Evolutionary conservation across 202 grass and related monocot species (phyloP), one percentile per base, ranked within the genome.

Genomic region (Bolboschoenoplectus hybrid): DNA sequence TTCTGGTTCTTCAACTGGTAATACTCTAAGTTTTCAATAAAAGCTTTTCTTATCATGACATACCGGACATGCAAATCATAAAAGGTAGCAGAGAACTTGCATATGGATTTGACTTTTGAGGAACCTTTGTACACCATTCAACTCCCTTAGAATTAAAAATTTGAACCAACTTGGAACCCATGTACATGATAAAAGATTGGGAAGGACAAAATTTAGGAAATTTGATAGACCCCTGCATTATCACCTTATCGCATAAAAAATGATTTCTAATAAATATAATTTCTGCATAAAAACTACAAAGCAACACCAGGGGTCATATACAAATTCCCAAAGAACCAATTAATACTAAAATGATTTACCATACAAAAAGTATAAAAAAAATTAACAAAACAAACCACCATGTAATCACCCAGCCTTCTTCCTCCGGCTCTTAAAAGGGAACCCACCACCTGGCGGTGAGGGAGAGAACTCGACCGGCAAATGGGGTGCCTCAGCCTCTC

Each of bases 391-490:
- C 61, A 83, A 83, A 58, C 50, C 74, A 41, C 51, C 74, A 58
- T 79, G 16, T 60, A 60, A 85, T 99, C 85, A 97, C 84, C 86
- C 82, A 16, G 74, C 87, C 85, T 97, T 97, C 66, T 94, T 99
- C 63, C 51, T 84, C 71, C 88, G 85, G 39, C 74, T 83, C 81
- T 91, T 99, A 82, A 91, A 97, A 53, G 86, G 86, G 67, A 96
- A 93, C 14, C 89, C 90, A 0, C 82, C 82, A 46, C 97, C 90
- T 51, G 97, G 93, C 32, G 97, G 93, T 0, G 93, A 96, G 6
- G 97, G 97, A 0, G 97, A 99, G 90, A 99, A 97, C 66, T 99
- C 97, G 8, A 93, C 5, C 0, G 93, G 97, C 81, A 99, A 91
- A 87, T 86, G 75, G 8, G 92, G 97, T 81, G 89, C 90, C 88